phyloP scores from a whole-genome alignment of 1,284 basidiomycete species.

The Ganoderma resinaceum region DNA sequence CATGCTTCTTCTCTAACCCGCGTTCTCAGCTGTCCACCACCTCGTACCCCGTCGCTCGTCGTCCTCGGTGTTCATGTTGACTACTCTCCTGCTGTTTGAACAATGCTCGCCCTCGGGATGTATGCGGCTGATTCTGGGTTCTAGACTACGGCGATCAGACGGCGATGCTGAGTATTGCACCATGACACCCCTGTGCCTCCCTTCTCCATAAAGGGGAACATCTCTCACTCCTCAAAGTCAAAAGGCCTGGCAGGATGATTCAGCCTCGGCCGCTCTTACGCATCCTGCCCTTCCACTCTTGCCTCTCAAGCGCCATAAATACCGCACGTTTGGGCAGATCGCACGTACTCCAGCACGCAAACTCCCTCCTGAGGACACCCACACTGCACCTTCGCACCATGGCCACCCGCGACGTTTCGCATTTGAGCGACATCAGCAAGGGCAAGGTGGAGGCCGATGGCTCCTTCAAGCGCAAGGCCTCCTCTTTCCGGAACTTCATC shows the following conservation, averaged over 20 bases:
- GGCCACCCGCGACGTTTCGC: conserved; percentile 8
- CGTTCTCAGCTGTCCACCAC: not conserved
- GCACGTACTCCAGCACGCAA: not conserved
- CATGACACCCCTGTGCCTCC: not conserved
- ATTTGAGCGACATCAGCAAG: conserved; percentile 14
- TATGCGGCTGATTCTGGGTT: not conserved
- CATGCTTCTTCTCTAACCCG: too few species aligned
- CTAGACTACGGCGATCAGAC: not conserved
- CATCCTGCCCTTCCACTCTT: not conserved
- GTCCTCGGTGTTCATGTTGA: not conserved
- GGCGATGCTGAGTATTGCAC: not conserved
- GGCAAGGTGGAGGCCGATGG: conserved; percentile 1
- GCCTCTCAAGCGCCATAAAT: not conserved
- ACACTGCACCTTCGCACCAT: conserved; percentile 1
- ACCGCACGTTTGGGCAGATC: not conserved
- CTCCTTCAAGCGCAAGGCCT: conserved; percentile 31
- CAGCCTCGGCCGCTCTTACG: conserved; percentile 2
- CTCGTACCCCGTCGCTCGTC: not conserved
- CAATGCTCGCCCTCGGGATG: not conserved
- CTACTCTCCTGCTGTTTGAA: not conserved
- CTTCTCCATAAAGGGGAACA: not conserved
- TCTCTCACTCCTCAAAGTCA: not conserved
- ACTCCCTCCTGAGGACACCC: not conserved
- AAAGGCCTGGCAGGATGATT: conserved; percentile 6
- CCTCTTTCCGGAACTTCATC: conserved; percentile 81